Conservation (phyloP, 768 basidiomycete species). For the Dictyophora rubrovolvata region DNA sequence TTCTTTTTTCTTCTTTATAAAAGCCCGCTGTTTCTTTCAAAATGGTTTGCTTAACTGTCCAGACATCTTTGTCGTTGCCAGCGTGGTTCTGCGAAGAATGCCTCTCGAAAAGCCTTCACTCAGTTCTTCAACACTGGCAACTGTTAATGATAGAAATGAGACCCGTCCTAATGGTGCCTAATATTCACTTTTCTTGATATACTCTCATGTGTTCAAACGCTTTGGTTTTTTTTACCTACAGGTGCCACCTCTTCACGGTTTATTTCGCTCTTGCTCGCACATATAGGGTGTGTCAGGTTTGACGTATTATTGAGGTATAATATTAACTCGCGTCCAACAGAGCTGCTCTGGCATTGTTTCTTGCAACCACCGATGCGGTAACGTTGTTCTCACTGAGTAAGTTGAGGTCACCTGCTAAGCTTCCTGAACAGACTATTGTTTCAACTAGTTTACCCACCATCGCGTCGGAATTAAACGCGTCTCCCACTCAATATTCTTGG, state of each 20-base stretch:
- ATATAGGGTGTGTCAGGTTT: conserved; percentile 47
- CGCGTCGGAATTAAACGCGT: conserved; percentile 53
- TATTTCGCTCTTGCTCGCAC: conserved; percentile 48
- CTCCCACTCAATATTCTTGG: conserved; percentile 73
- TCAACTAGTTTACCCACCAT: conserved; percentile 82
- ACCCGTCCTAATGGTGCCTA: background rate
- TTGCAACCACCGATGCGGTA: conserved; percentile 81
- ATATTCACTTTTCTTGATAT: background rate
- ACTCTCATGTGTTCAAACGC: background rate
- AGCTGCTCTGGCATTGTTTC: conserved; percentile 69
- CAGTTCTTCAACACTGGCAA: background rate
- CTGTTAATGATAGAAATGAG: background rate
- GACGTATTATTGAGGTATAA: background rate
- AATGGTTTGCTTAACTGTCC: background rate
- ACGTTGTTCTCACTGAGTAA: conserved; percentile 17
- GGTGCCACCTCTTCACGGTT: conserved; percentile 9
- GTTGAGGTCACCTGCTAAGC: conserved; percentile 9
- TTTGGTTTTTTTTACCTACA: background rate
- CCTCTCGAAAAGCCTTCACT: background rate
- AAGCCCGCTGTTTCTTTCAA: background rate
- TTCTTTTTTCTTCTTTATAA: background rate
- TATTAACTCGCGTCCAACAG: conserved; percentile 27
- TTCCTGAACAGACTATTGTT: conserved; percentile 45
- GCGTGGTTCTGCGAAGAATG: background rate
- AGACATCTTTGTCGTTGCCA: background rate